phyloP scores from a whole-genome alignment of 257 asterid genomes.

The Ilex asprella region DNA sequence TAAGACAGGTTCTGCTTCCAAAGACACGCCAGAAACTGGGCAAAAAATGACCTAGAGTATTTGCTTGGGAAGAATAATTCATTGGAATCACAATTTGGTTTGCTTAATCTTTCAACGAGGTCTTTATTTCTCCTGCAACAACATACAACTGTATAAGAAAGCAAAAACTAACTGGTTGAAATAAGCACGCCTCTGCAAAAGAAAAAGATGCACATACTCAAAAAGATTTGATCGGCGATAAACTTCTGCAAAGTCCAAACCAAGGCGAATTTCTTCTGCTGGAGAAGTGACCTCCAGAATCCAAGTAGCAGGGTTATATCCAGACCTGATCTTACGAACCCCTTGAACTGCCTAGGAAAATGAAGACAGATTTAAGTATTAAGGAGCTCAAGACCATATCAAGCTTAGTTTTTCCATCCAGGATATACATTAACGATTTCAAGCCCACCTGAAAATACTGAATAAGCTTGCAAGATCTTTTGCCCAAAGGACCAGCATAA shows the following conservation, averaged over 20 bases:
- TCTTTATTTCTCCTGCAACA: slow-evolving; percentile 61
- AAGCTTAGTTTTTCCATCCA: no score
- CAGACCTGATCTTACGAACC: slow-evolving; percentile 53
- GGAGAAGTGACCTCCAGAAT: slow-evolving; percentile 77
- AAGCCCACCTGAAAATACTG: slow-evolving; percentile 68
- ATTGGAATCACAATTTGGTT: slow-evolving; percentile 46
- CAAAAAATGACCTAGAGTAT: slow-evolving; percentile 61
- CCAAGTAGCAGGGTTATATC: slow-evolving; percentile 93
- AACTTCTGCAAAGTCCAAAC: slow-evolving; percentile 64
- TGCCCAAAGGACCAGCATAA: slow-evolving; percentile 89
- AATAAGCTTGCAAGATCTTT: slow-evolving; percentile 53
- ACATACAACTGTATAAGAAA: not conserved
- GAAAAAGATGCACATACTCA: slow-evolving; percentile 27
- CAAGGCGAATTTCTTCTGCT: slow-evolving; percentile 61
- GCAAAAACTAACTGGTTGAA: not conserved
- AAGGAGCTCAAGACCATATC: not conserved
- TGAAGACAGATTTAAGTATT: not conserved
- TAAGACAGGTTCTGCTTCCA: slow-evolving; percentile 90
- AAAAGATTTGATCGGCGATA: slow-evolving; percentile 56
- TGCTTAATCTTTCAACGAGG: slow-evolving; percentile 57
- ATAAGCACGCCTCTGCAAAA: not conserved
- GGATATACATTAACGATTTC: no score
- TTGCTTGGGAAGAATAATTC: slow-evolving; percentile 66
- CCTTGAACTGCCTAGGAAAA: slow-evolving; percentile 51
- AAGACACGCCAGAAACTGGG: slow-evolving; percentile 76